Evolutionary conservation across 768 basidiomycete species (phyloP), one percentile per base, ranked within the genome.

Genomic region (Mycena rebaudengoi): DNA sequence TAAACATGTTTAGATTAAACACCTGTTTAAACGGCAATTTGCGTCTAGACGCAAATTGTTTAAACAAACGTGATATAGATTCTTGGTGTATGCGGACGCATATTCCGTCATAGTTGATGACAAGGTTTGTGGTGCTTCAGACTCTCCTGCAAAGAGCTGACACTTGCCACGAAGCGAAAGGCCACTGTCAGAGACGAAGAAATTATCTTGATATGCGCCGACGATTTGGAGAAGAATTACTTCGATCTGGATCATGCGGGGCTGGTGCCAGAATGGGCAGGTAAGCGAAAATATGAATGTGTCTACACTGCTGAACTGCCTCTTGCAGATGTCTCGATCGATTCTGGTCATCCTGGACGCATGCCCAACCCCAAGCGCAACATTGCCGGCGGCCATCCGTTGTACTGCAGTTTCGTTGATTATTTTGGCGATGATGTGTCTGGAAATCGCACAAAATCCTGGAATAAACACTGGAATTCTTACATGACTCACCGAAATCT

Each of bases 381-480:
- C 0, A 60, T 78, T 21, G 78, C 76, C 33, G 56, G 71, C 10
- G 76, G 75, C 2, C 66, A 75, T 41, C 73, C 74, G 4, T 33
- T 80, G 1, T 79, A 78, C 54, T 71, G 67, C 3, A 75, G 71
- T 23, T 75, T 73, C 20, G 68, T 78, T 50, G 73, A 76, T 43
- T 45, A 77, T 3, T 80, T 77, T 59, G 68, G 75, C 4, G 81
- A 84, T 56, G 80, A 84, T 67, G 78, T 82, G 0, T 84, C 80
- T 0, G 81, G 80, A 12, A 83, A 65, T 76, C 76, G 41, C 10
- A 28, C 45, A 13, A 46, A 29, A 28, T 46, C 16, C 18, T 83
- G 76, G 74, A 84, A 83, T 65, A 80, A 82, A 52, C 83, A 84
- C 49, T 75, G 70, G 68, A 83, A 81, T 52, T 73, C 77, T 0